Conservation (phyloP, 2,329 filamentous ascomycete genomes). For the Emergomyces pasteurianus region DNA sequence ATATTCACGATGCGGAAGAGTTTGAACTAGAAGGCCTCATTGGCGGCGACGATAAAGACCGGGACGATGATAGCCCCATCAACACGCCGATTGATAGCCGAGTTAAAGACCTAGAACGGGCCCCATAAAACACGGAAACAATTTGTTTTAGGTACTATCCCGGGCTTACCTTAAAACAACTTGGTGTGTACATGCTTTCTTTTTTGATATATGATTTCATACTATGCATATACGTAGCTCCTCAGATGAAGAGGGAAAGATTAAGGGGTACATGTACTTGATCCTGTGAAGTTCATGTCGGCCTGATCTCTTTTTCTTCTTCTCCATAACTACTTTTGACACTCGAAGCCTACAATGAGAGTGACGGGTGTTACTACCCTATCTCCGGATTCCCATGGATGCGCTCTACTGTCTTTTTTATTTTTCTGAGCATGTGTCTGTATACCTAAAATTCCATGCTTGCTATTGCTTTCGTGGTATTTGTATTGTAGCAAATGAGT, state of each 20-base stretch:
- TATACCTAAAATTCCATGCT: not conserved
- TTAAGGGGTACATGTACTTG: not conserved
- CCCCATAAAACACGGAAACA: not conserved
- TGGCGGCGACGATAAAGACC: slow-evolving; percentile 16
- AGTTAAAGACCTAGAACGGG: not conserved
- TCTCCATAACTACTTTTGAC: not conserved
- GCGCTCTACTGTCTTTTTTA: not conserved
- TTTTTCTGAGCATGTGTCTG: not conserved
- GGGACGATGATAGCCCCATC: slow-evolving; percentile 18
- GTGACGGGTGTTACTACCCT: not conserved
- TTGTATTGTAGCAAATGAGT: not conserved
- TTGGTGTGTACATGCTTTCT: not conserved
- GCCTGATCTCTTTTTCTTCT: not conserved
- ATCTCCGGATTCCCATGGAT: not conserved
- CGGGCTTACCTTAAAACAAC: not conserved
- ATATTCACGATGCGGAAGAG: slow-evolving; percentile 70
- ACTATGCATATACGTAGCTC: not conserved
- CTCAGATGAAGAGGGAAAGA: no score
- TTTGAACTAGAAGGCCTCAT: slow-evolving; percentile 83
- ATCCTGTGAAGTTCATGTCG: not conserved
- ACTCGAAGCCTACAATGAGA: not conserved
- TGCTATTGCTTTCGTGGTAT: not conserved
- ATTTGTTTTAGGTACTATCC: not conserved
- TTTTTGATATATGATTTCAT: not conserved
- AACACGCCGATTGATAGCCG: not conserved